Base-by-base conservation (phyloP, 1,139 yeast species). In the Sugiyamaella paludigena region DNA sequence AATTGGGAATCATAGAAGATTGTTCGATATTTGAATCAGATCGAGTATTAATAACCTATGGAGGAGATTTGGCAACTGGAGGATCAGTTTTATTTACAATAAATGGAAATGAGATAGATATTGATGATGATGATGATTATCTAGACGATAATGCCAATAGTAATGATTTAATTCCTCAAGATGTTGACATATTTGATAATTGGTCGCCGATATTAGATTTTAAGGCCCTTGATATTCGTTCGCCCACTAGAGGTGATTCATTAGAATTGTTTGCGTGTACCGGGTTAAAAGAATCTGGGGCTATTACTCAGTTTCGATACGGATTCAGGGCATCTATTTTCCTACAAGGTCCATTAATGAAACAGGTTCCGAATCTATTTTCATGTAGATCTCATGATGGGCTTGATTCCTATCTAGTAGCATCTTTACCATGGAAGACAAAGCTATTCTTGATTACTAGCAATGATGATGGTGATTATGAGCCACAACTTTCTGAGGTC, bases 141-240 rank as follows among this genome's bases (percentile, higher is more conserved):
- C 7, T 11, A 26, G 49, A 45, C 7, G 42, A 39, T 9, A 47
- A 45, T 10, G 31, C 11, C 9, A 36, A 42, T 11, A 46, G 27
- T 9, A 46, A 37, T n/a, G 24, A 5, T 19, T 5, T 19, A 19
- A 5, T 19, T 4, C 24, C 24, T 19, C 55, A 56, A 26, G 57
- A 51, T 7, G 45, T 45, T 2, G 50, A 48, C 1, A 53, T 30
- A 9, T 73, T 68, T 60, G 70, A 67, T 40, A 76, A 73, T 51
- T 78, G 83, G 82, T 71, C 80, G 0, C 82, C 82, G 0, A 52
- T 78, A 2, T 53, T 74, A 24, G 81, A 78, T 58, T 59, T 73
- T 53, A 50, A 33, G 52, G 64, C 28, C 56, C 13, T 36, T 3
- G 31, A 37, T 26, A 62, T 44, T 56, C 56, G 32, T 43, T 60